Base-by-base conservation (phyloP, 2,329 filamentous ascomycete genomes). In the Herpotrichia juniperi region DNA sequence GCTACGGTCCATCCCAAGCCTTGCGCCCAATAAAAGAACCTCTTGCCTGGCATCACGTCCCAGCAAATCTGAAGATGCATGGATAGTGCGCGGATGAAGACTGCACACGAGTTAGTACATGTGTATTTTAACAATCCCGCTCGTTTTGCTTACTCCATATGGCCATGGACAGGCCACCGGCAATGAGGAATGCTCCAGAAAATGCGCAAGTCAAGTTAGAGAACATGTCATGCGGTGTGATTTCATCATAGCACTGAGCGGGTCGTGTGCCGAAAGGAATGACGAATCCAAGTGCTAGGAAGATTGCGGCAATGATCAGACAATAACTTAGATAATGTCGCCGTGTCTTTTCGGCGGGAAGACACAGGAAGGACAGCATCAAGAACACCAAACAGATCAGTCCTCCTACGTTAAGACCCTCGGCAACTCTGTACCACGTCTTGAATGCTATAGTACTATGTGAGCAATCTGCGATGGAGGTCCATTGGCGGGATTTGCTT, bases 11-110 rank as follows among this genome's bases (percentile, higher is more conserved):
- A 97, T 56, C 94, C 94, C 8, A 87, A 78, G 14, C 83, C 81
- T 66, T 96, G 87, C 2, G 93, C 87, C 59, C 85, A 83, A 79
- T 91, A 91, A 86, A 97, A 97, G 75, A 97, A 97, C 64, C 83
- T 89, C 39, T 87, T 84, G 32, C 94, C 94, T 3, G 96, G 90
- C 7, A 93, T 86, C 28, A 96, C 83, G 73, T 97, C 92, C 94
- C 94, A 99, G 79, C 93, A 97, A 59, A 99, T 97, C 74, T 97
- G 94, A 22, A 99, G 85, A 74, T 99, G 94, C 64, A 99, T 87
- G 4, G 92, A 96, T 28, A 97, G 77, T 0, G 93, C 90, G 57
- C 94, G 87, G 54, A 97, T 82, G 71, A 97, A 96, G 58, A 93
- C 86, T 77, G n/a, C 34, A 19, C 17, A 34, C 14, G 28, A 17